These are phyloP conservation scores for Maudiozyma humilis DNA, from an alignment of 1,139 yeast genomes.

Conservation along the genomic window DNA sequence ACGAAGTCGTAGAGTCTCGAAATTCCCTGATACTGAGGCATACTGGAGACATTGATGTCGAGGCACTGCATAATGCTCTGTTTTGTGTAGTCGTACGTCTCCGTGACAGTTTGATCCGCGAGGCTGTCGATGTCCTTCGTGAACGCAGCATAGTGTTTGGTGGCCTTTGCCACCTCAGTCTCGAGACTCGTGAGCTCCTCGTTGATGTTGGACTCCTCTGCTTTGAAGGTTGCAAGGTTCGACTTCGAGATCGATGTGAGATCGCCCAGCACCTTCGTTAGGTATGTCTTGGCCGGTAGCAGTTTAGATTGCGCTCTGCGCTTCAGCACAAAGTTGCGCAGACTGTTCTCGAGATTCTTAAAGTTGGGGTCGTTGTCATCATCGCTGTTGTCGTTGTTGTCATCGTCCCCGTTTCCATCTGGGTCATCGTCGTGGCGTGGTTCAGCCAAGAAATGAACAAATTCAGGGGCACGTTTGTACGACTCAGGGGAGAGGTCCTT, in stretches of 20 bases:
- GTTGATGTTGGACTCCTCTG: slow-evolving; percentile 41
- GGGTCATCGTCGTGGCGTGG: slow-evolving; percentile 15
- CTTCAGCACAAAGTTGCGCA: slow-evolving; percentile 79
- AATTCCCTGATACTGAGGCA: slow-evolving; percentile 54
- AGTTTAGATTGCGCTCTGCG: slow-evolving; percentile 84
- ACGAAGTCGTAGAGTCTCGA: slow-evolving; percentile 67
- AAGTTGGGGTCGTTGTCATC: slow-evolving; percentile 52
- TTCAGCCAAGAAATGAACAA: slow-evolving; percentile 90
- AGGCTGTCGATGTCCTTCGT: slow-evolving; percentile 53
- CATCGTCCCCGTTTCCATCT: slow-evolving; percentile 33
- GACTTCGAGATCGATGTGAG: slow-evolving; percentile 49
- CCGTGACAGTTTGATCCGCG: slow-evolving; percentile 53
- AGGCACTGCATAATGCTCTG: slow-evolving; percentile 47
- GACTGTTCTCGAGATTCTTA: slow-evolving; percentile 73
- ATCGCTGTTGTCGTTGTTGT: slow-evolving; percentile 30
- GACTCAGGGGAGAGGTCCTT: slow-evolving; percentile 84
- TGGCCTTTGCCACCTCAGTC: slow-evolving; percentile 55
- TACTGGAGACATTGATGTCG: slow-evolving; percentile 49
- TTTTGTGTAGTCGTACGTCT: slow-evolving; percentile 55
- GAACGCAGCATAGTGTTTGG: slow-evolving; percentile 45
- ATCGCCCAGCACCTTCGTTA: slow-evolving; percentile 62
- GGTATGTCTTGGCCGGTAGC: slow-evolving; percentile 83
- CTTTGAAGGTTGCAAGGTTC: slow-evolving; percentile 49
- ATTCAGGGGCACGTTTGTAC: slow-evolving; percentile 73
- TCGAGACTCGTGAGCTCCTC: slow-evolving; percentile 46